These are phyloP conservation scores for Prunus persica DNA, from an alignment of 306 rosid genomes.

Conservation along the genomic window DNA sequence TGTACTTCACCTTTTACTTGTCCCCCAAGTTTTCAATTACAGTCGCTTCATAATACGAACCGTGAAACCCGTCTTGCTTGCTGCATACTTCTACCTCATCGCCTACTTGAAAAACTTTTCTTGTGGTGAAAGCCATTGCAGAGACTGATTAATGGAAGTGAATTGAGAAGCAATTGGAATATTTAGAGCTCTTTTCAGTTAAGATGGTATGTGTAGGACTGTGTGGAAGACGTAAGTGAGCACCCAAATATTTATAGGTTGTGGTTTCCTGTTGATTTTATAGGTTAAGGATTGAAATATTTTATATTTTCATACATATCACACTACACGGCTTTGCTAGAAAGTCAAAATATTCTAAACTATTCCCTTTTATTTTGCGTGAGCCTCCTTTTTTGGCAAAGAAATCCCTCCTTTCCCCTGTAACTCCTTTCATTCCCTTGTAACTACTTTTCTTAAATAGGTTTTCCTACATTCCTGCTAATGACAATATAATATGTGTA, in stretches of 20 bases:
- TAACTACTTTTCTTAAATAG: no score
- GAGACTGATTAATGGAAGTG: neutral
- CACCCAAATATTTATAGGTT: neutral
- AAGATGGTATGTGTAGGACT: no score
- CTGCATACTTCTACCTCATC: neutral
- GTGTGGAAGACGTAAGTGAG: neutral
- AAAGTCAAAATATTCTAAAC: no score
- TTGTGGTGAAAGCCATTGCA: neutral
- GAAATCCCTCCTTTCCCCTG: no score
- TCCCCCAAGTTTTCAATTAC: neutral
- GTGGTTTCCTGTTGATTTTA: neutral
- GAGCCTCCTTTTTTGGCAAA: no score
- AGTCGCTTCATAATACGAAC: neutral
- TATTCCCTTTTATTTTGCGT: no score
- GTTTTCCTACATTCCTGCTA: no score
- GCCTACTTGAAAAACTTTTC: neutral
- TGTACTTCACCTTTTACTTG: neutral
- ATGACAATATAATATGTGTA: no score
- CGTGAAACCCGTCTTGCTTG: neutral
- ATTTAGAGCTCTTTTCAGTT: no score
- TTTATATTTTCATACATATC: no score
- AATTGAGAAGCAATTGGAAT: neutral
- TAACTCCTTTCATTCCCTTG: no score
- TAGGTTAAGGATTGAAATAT: neutral
- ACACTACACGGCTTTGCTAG: no score